phyloP scores from a whole-genome alignment of 352 stramenopile genomes.

The Phytophthora hibernalis region DNA sequence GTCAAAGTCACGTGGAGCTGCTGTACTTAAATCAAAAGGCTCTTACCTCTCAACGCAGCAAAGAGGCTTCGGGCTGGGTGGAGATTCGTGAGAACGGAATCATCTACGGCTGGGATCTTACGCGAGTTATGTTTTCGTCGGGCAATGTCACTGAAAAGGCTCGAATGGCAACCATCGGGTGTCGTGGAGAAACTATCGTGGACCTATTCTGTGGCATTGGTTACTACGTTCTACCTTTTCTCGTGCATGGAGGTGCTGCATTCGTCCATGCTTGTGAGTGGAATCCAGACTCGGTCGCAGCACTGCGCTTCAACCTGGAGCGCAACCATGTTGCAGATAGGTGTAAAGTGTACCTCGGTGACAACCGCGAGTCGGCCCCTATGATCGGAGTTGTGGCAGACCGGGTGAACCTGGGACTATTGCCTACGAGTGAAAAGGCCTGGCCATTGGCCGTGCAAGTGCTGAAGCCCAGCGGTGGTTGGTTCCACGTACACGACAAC shows the following conservation, averaged over 20 bases:
- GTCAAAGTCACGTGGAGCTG: slow-evolving; percentile 80
- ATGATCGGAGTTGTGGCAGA: slow-evolving; percentile 86
- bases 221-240: slow-evolving; percentile 97
- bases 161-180: slow-evolving; percentile 90
- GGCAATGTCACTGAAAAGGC: slow-evolving; percentile 98
- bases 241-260: slow-evolving; percentile 90
- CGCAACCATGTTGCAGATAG: slow-evolving; percentile 90
- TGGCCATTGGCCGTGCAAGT: slow-evolving; percentile 94
- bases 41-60: slow-evolving; percentile 44
- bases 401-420: slow-evolving; percentile 94
- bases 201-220: slow-evolving; percentile 98
- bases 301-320: slow-evolving; percentile 92
- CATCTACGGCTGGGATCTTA: slow-evolving; percentile 95
- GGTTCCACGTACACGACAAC: slow-evolving; percentile 97
- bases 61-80: slow-evolving; percentile 69
- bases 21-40: slow-evolving; percentile 62
- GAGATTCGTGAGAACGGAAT: slow-evolving; percentile 95
- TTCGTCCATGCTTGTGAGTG: slow-evolving; percentile 96
- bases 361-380: slow-evolving; percentile 88
- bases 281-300: slow-evolving; percentile 94
- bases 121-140: slow-evolving; percentile 97
- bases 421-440: slow-evolving; percentile 95
- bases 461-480: slow-evolving; percentile 89
- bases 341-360: slow-evolving; percentile 86
- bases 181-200: slow-evolving; percentile 90